phyloP scores from a whole-genome alignment of 2,329 filamentous ascomycete species.

The Cylindrodendrum hubeiense region DNA sequence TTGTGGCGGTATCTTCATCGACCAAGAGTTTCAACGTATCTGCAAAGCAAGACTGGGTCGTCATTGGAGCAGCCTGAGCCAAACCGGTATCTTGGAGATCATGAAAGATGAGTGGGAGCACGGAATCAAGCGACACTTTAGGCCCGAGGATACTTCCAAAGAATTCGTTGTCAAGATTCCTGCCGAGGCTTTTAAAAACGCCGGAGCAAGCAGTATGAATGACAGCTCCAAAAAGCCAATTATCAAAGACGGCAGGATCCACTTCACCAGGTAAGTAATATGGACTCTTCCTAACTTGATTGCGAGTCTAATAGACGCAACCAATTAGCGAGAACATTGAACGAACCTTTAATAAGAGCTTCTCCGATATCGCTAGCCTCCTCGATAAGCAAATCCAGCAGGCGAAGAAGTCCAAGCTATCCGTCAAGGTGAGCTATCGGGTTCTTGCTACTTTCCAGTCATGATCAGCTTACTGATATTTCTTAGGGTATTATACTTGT shows the following conservation, averaged over 20 bases:
- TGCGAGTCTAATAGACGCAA: background rate
- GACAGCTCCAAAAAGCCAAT: constrained; percentile 2
- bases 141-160: constrained; percentile 8
- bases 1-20: constrained; percentile 26
- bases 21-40: constrained; percentile 14
- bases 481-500: constrained; percentile 14
- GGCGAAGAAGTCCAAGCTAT: background rate
- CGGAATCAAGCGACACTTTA: constrained; percentile 26
- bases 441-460: background rate
- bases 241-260: constrained; percentile 14
- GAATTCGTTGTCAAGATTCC: constrained; percentile 23
- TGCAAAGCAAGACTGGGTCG: constrained; percentile 1
- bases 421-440: too few relatives aligned
- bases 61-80: constrained; percentile 17
- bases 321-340: too few relatives aligned
- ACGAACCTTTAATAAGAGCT: too few relatives aligned
- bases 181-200: constrained; percentile 21
- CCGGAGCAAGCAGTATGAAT: background rate
- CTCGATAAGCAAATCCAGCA: constrained; percentile 6
- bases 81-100: constrained; percentile 16
- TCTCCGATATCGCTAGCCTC: too few relatives aligned
- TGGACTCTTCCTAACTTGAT: too few relatives aligned
- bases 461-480: background rate
- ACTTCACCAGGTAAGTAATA: constrained; percentile 16
- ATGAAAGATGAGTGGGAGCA: constrained; percentile 24